These are phyloP conservation scores for Trichosporon coremiiforme DNA, from an alignment of 1,284 basidiomycete genomes.

Conservation along the genomic window DNA sequence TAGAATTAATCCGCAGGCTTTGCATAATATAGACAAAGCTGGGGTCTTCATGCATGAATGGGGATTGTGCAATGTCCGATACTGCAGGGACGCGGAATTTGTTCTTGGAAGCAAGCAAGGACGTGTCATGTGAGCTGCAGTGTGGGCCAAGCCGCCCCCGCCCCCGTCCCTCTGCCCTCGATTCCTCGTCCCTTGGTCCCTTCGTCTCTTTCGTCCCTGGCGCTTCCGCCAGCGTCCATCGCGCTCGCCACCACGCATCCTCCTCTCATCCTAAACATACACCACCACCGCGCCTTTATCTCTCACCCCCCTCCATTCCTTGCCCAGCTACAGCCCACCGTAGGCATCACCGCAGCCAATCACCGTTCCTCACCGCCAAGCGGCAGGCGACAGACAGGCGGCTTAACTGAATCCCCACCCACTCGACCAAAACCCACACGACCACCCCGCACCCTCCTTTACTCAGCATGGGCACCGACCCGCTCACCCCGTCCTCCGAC, in stretches of 20 bases:
- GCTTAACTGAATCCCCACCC: background rate
- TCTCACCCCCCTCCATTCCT: background rate
- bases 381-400: too few species aligned
- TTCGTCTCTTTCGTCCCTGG: background rate
- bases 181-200: background rate
- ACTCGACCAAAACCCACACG: background rate
- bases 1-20: background rate
- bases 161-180: too few species aligned
- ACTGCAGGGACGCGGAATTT: background rate
- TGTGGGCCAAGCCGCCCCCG: too few species aligned
- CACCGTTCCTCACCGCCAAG: background rate
- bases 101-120: background rate
- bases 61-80: background rate
- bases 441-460: background rate
- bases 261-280: background rate
- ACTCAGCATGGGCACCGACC: slow-evolving; percentile 4
- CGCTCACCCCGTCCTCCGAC: slow-evolving; percentile 1
- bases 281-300: slow-evolving; percentile 1
- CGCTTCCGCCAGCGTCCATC: slow-evolving; percentile 9
- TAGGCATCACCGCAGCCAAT: background rate
- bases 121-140: slow-evolving; percentile 3
- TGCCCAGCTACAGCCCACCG: background rate
- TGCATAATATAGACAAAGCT: background rate
- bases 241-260: slow-evolving; percentile 10
- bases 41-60: background rate